Conservation (phyloP, 2,329 filamentous ascomycete species). For the Fusarium sp. region DNA sequence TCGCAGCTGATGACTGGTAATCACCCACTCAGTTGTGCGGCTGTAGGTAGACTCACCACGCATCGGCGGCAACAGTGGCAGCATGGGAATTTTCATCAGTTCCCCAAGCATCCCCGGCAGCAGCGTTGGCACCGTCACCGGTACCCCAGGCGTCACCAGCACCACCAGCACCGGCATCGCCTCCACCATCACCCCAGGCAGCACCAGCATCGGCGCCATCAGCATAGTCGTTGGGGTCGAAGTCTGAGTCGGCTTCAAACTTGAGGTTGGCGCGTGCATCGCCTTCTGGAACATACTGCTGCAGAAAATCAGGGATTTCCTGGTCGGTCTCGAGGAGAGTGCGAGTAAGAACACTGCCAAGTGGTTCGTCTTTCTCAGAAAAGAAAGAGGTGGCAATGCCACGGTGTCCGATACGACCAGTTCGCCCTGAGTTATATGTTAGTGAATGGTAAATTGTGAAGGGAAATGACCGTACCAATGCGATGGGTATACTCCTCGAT, state of each 20-base stretch:
- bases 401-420: conserved; percentile 89
- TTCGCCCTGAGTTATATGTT: conserved; percentile 71
- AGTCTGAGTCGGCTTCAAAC: conserved; percentile 68
- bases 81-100: not conserved
- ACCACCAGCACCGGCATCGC: not conserved
- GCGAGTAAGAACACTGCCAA: conserved; percentile 81
- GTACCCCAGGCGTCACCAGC: not conserved
- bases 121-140: not conserved
- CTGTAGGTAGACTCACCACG: conserved; percentile 20
- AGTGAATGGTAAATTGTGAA: not conserved
- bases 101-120: not conserved
- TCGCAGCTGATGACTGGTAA: not conserved
- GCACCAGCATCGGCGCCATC: conserved; percentile 10
- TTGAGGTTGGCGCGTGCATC: conserved; percentile 59
- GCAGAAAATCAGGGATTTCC: conserved; percentile 83
- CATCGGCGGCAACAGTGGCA: not conserved
- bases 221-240: conserved; percentile 55
- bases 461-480: conserved; percentile 74
- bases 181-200: not conserved
- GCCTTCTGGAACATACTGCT: conserved; percentile 70
- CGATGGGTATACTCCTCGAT: conserved; percentile 95
- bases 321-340: conserved; percentile 84
- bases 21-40: not conserved
- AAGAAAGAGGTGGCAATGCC: conserved; percentile 92
- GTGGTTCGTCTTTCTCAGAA: conserved; percentile 77